Percentiles rank a stretch among this genome's conserved stretches.
These are phyloP conservation scores for Flaveria robusta DNA, from an alignment of 129 eudicot species.

Conservation along the genomic window DNA sequence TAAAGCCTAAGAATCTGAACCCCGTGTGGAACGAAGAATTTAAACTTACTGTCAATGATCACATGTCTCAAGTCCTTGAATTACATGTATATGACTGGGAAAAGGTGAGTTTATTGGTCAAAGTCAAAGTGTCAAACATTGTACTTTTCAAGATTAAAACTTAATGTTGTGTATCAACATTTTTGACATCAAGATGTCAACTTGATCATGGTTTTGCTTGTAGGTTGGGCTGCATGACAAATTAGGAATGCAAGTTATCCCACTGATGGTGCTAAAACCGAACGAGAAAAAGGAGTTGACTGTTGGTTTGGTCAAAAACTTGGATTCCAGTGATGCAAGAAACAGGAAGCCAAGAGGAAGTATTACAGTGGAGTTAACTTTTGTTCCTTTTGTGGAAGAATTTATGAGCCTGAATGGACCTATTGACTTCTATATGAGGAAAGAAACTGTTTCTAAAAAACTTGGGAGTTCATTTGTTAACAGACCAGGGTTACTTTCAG, in stretches of 20 bases:
- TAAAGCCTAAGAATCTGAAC: constrained; percentile 52
- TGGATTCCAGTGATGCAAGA: constrained; percentile 44
- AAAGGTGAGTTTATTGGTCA: constrained; percentile 41
- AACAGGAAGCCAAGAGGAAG: constrained; percentile 64
- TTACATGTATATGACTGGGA: constrained; percentile 65
- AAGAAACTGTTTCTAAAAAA: constrained; percentile 34
- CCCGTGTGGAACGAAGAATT: constrained; percentile 68
- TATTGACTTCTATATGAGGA: constrained; percentile 33
- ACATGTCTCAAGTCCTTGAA: constrained; percentile 59
- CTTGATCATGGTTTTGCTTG: constrained; percentile 13
- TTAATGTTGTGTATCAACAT: neutral
- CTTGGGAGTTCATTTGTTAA: constrained; percentile 25
- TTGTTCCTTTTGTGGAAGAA: constrained; percentile 53
- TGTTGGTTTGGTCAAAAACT: constrained; percentile 47
- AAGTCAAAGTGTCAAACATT: neutral
- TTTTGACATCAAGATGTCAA: constrained; percentile 12
- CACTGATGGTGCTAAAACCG: constrained; percentile 52
- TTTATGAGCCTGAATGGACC: constrained; percentile 37
- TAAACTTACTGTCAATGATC: constrained; percentile 60
- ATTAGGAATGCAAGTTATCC: constrained; percentile 65
- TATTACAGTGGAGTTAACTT: constrained; percentile 54
- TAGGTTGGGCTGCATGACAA: constrained; percentile 63
- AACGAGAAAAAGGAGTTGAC: constrained; percentile 51
- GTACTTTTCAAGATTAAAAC: constrained; percentile 1
- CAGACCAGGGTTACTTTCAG: constrained; percentile 50